Evolutionary conservation across 495 filamentous ascomycete species (phyloP), one percentile per base, ranked within the genome.

Genomic region (Aspergillus sparsus): DNA sequence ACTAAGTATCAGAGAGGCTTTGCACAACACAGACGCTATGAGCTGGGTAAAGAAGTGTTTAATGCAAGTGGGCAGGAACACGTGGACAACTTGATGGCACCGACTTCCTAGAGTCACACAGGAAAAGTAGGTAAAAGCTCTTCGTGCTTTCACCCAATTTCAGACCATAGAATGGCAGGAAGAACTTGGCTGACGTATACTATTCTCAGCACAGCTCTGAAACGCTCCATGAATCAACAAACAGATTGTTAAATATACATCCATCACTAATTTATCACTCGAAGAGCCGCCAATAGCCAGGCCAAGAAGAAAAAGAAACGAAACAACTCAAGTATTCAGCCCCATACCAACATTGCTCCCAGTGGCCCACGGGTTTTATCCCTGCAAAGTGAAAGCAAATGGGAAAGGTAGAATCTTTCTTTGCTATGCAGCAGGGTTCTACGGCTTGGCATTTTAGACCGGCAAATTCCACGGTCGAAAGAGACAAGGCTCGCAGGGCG

Each of bases 11-110:
- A 55, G 39, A 13, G 51, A 21, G 18, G 21, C 31, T 55, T 39
- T 62, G 54, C 55, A 57, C 41, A 46, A 57, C 41, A n/a, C 54
- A 53, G 41, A 39, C 16, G 13, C 10, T 41, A 12, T 35, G 15
- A 47, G 44, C 49, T 51, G 11, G 49, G 18, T n/a, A 32, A 51
- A 39, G 34, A 32, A 37, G 47, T 50, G 52, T 57, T 16, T n/a
- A 63, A 39, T 55, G 57, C 56, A 52, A 55, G 61, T 39, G 53
- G 10, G 44, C 57, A 53, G 41, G 50, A 53, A 60, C 62, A 63
- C 62, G 62, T 63, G 62, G 62, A 63, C 49, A 16, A 32, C 56
- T 57, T 63, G 33, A 54, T 60, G 39, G 31, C 49, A n/a, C 46
- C 34, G 35, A 42, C 31, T 33, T 54, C 16, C 33, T 9, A 34